Base-by-base conservation (phyloP, 2,329 filamentous ascomycete genomes). In the Hymenoscyphus scutula region DNA sequence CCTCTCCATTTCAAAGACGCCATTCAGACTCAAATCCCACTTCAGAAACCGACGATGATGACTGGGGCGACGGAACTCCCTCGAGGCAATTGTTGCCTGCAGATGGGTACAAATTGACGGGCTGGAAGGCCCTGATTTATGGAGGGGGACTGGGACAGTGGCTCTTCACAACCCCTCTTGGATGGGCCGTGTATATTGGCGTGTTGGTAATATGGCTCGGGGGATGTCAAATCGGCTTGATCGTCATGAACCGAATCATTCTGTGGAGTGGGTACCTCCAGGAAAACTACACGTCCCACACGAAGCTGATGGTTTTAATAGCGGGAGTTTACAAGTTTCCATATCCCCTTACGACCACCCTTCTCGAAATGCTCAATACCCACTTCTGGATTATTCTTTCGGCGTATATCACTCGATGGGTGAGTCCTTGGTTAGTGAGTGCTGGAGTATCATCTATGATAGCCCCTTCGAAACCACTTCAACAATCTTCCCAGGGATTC, bases 191-290 rank as follows among this genome's bases (percentile, higher is more conserved):
- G 0, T 82, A 79, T 69, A 75, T 82, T 13, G 78, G 74, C 10
- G 58, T 82, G 64, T 69, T 82, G 58, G 76, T 81, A 13, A 73
- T 82, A 11, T 81, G 78, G 79, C 74, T 81, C 0, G 77, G 77
- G 3, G 79, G 77, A 1, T 80, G 77, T 63, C 73, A 76, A 10
- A 81, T 81, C 64, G 79, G 77, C 3, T 69, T 82, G 64, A 67
- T 79, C 59, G 73, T 81, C 62, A 80, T 82, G 78, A 82, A 82
- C 66, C 74, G 80, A 60, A 81, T 82, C 65, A 79, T 82, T 63
- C 72, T 82, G 63, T 75, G 77, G 73, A 82, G 76, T 74, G 73
- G 61, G 74, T 74, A 70, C 64, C 67, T 72, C 45, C 60, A 67
- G 63, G 65, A 67, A 58, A 71, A 71, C 59, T 73, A 71, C 56